Evolutionary conservation across 805 yeast genomes (phyloP).

Genomic region (Saccharomycopsis schoenii): DNA sequence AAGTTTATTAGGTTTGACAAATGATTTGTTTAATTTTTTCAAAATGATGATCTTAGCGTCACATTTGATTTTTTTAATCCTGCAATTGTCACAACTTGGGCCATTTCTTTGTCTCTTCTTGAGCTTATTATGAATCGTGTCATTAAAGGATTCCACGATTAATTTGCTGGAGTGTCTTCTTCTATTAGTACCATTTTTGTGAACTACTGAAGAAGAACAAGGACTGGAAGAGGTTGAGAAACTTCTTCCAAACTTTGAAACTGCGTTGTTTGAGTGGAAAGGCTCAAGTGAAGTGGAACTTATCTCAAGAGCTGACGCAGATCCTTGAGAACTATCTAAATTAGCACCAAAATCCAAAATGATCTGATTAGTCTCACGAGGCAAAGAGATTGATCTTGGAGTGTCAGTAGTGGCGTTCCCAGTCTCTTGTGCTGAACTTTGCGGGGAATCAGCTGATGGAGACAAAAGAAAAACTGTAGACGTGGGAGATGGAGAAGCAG

Average conservation of each 20-base stretch:
- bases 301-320: not conserved
- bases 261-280: not conserved
- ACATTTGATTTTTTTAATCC: conserved; percentile 62
- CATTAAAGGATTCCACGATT: not conserved
- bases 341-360: not conserved
- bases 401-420: not conserved
- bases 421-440: too few relatives aligned
- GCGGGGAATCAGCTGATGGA: too few relatives aligned
- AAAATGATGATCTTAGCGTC: conserved; percentile 40
- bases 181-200: not conserved
- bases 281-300: not conserved
- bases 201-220: not conserved
- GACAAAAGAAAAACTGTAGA: too few relatives aligned
- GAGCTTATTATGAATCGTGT: not conserved
- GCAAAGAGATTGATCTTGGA: not conserved
- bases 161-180: not conserved
- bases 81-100: conserved; percentile 65
- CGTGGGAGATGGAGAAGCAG: not conserved
- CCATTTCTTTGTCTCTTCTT: conserved; percentile 48
- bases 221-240: not conserved
- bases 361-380: not conserved
- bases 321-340: not conserved
- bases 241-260: not conserved
- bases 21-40: conserved; percentile 12
- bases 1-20: conserved; percentile 1